Evolutionary conservation across 2,329 filamentous ascomycete species (phyloP), one percentile per base, ranked within the genome.

Genomic region (Penicillium verrucosum): DNA sequence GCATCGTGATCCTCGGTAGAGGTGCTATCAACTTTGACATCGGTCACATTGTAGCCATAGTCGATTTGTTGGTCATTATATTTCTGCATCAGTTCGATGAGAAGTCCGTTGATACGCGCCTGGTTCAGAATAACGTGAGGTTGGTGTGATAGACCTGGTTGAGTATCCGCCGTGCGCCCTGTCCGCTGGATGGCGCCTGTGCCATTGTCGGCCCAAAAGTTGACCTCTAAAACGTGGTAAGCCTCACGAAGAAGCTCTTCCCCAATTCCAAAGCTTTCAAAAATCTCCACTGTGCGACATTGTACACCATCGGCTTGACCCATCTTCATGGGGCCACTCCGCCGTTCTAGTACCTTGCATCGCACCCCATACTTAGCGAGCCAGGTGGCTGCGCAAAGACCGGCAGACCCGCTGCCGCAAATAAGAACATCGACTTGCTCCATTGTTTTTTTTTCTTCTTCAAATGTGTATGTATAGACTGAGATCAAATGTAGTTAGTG

Each of bases 251-350:
- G 75, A 29, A 87, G 72, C 18, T 78, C 73, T 44, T 83, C 81
- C 1, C 78, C 76, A 4, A 86, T 76, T 1, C 78, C 81, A 32
- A 86, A 83, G 43, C 80, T 82, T 63, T 86, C 83, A 49, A 85
- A 84, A 23, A 87, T 79, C 67, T 87, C 84, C 14, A 86, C 82
- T 0, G 83, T 85, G 1, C 83, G 81, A 54, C 80, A 82, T 69
- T 85, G 82, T 18, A 85, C 81, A 1, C 84, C 83, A 58, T 89
- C 86, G 14, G 86, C 86, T 69, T 88, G 84, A 3, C 85, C 85
- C 44, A 80, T 76, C 40, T 76, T 65, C 48, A 88, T 75, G 0
- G 82, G 83, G 0, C 83, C 84, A 4, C 71, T 57, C 5, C 82
- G 79, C 6, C 77, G 78, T 63, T 89, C 86, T 0, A 88, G 73